Evolutionary conservation across 2,329 filamentous ascomycete species (phyloP).

Genomic region (Colletotrichum cereale): DNA sequence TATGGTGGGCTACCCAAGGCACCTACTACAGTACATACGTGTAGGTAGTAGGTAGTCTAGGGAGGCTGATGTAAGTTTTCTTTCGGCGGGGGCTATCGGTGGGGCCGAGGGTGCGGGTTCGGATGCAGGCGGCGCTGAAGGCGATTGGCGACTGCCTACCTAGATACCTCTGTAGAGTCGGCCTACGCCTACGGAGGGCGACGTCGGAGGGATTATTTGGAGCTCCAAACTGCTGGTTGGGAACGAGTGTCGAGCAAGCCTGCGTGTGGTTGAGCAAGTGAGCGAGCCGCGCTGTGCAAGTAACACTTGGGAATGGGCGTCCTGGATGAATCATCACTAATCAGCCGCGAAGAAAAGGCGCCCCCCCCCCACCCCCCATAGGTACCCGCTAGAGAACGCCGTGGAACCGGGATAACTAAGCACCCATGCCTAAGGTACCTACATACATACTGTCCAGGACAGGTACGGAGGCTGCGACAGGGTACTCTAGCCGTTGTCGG

Average conservation of each 20-base stretch:
- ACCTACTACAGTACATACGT: too few species aligned
- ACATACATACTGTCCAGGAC: accelerated
- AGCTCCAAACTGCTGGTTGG: not conserved
- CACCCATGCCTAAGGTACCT: not conserved
- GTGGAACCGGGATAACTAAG: slow-evolving; percentile 38
- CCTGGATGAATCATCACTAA: slow-evolving; percentile 38
- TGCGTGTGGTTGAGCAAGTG: not conserved
- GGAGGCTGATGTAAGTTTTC: slow-evolving; percentile 26
- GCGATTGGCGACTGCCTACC: not conserved
- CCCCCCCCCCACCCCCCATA: too few species aligned
- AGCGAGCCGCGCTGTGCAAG: not conserved
- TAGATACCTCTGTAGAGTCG: too few species aligned
- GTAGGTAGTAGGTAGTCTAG: not conserved
- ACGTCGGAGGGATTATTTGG: not conserved
- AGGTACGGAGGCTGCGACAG: not conserved
- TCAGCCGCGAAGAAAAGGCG: not conserved
- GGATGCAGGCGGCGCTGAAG: not conserved
- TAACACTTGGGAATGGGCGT: slow-evolving; percentile 1
- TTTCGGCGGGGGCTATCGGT: not conserved
- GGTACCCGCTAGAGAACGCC: slow-evolving; percentile 27
- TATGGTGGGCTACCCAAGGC: slow-evolving; percentile 5
- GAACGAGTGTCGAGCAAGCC: not conserved
- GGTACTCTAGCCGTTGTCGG: not conserved
- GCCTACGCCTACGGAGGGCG: not conserved
- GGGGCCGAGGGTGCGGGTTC: not conserved